Conservation (phyloP, 2,329 filamentous ascomycete species). For the Grosmannia clavigera region DNA sequence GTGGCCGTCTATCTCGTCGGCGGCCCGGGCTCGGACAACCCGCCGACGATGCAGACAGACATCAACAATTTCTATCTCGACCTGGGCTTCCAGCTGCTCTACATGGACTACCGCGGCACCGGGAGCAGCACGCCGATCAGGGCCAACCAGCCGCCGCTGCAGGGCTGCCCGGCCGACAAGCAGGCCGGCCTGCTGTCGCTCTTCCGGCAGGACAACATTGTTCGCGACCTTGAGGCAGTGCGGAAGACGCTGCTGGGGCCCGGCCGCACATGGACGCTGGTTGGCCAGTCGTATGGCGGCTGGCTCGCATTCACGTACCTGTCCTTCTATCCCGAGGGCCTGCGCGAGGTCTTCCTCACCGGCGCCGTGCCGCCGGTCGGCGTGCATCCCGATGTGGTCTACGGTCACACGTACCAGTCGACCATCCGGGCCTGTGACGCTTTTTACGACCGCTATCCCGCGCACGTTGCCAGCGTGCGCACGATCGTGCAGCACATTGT, state of each 20-base stretch:
- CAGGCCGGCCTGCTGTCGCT: slow-evolving; percentile 13
- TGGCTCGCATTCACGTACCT: slow-evolving; percentile 61
- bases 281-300: slow-evolving; percentile 64
- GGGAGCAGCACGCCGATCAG: slow-evolving; percentile 53
- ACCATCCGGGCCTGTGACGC: slow-evolving; percentile 45
- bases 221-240: slow-evolving; percentile 60
- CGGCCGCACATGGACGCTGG: slow-evolving; percentile 47
- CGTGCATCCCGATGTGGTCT: slow-evolving; percentile 47
- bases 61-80: slow-evolving; percentile 49
- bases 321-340: slow-evolving; percentile 48
- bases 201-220: slow-evolving; percentile 62
- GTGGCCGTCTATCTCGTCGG: slow-evolving; percentile 50
- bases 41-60: not conserved
- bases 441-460: slow-evolving; percentile 55
- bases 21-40: slow-evolving; percentile 49
- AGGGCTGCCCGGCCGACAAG: not conserved
- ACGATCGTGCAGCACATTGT: not conserved
- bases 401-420: slow-evolving; percentile 43
- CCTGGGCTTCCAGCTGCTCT: slow-evolving; percentile 55
- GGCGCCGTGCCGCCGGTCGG: slow-evolving; percentile 57
- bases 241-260: slow-evolving; percentile 41
- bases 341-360: slow-evolving; percentile 51
- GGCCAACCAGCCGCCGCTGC: slow-evolving; percentile 35
- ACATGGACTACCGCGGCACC: slow-evolving; percentile 61
- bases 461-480: slow-evolving; percentile 35